Evolutionary conservation across 495 filamentous ascomycete genomes (phyloP), one percentile per base, ranked within the genome.

Genomic region (Beverwykella pulmonaria): DNA sequence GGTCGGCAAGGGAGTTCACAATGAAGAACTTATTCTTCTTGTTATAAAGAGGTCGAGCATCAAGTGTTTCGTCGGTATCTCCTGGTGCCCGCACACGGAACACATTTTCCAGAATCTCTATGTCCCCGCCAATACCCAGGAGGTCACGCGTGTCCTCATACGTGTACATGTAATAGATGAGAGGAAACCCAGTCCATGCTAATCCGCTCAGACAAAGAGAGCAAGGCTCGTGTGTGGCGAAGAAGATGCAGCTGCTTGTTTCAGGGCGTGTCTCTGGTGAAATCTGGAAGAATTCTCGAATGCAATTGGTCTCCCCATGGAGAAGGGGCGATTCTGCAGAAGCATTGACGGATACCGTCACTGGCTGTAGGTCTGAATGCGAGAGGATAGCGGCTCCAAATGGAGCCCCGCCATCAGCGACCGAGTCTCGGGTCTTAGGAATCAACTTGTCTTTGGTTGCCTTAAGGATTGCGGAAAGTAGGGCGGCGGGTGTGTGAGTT

Each of bases 261-360:
- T 54, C 20, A 1, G 59, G 59, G 5, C 59, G 26, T 20, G 48
- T 32, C 23, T 39, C 26, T 22, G 26, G 7, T 27, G 17, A 6
- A 27, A 20, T 22, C n/a, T 47, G 44, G 59, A 53, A 63, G 59
- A 63, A 63, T 20, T 41, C 30, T 26, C 53, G 59, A 15, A 63
- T 63, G 49, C 59, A 63, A 47, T 63, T 63, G 20, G 53, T 63
- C 22, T 63, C 59, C 29, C 59, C 59, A 39, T 63, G 59, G 5
- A 61, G 59, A n/a, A 63, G 49, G 2, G 59, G 59, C 2, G 59
- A 63, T n/a, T 44, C 7, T 7, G 47, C 25, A 15, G 53, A 47
- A 30, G 53, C 41, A 39, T 63, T 63, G 19, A 47, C 53, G 15
- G 59, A 12, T 19, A 63, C 49, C 4, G 59, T 54, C 2, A 63